Conservation (phyloP, 805 yeast genomes). For the Myxozyma kluyveri region DNA sequence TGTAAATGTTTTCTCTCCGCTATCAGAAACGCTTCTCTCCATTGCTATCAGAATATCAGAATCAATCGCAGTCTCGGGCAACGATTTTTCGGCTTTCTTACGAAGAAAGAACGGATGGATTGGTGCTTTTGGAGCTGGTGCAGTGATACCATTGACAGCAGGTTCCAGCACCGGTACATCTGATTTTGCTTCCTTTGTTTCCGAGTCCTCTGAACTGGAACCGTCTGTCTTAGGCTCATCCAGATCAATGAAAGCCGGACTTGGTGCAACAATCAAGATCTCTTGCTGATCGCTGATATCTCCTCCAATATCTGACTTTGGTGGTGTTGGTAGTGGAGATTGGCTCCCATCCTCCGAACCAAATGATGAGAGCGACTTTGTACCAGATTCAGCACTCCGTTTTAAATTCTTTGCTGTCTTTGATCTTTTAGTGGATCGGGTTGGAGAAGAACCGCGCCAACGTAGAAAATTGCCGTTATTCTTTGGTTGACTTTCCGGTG, state of each 20-base stretch:
- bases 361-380: neutral
- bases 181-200: conserved; percentile 3
- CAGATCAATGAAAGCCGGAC: too few species aligned
- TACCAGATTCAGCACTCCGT: neutral
- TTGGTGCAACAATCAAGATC: neutral
- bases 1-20: neutral
- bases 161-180: neutral
- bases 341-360: too few species aligned
- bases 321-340: conserved; percentile 22
- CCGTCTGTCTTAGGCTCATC: too few species aligned
- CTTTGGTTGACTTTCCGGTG: too few species aligned
- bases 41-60: neutral
- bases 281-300: neutral
- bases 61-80: neutral
- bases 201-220: too few species aligned
- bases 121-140: neutral
- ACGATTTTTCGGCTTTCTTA: neutral
- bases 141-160: neutral
- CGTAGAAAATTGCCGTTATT: too few species aligned
- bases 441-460: too few species aligned
- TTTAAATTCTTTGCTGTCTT: neutral
- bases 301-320: conserved; percentile 7
- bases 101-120: conserved; percentile 20
- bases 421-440: too few species aligned
- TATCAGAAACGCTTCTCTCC: neutral